Conservation (phyloP, 495 filamentous ascomycete genomes). For the Penicillium daleae region DNA sequence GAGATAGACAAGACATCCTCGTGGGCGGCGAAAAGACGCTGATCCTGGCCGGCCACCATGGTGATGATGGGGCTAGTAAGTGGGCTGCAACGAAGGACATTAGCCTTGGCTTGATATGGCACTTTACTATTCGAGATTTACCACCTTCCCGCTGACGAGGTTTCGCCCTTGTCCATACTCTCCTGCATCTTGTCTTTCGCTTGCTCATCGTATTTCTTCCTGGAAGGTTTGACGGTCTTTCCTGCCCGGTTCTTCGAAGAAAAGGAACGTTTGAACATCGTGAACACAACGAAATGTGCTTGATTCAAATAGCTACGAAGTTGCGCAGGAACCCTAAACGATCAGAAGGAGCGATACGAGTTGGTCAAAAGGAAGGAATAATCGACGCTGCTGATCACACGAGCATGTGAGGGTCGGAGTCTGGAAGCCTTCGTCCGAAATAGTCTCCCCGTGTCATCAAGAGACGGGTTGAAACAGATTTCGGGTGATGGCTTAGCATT, state of each 20-base stretch:
- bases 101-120: slow-evolving; percentile 25
- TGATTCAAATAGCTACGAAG: slow-evolving; percentile 19
- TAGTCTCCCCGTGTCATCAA: slow-evolving; percentile 32
- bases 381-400: slow-evolving; percentile 44
- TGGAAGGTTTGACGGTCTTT: slow-evolving; percentile 74
- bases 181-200: slow-evolving; percentile 77
- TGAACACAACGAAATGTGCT: slow-evolving; percentile 40
- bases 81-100: slow-evolving; percentile 45
- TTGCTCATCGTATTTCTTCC: slow-evolving; percentile 73
- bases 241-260: slow-evolving; percentile 72
- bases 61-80: slow-evolving; percentile 81
- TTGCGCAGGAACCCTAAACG: slow-evolving; percentile 29
- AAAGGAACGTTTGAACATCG: slow-evolving; percentile 87
- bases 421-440: slow-evolving; percentile 42
- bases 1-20: slow-evolving; percentile 66
- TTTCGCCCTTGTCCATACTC: slow-evolving; percentile 60
- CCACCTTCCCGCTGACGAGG: slow-evolving; percentile 53
- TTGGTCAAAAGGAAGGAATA: slow-evolving; percentile 38
- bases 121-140: slow-evolving; percentile 21
- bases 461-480: slow-evolving; percentile 26
- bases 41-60: slow-evolving; percentile 76
- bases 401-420: slow-evolving; percentile 39
- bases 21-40: slow-evolving; percentile 76
- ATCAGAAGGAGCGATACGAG: slow-evolving; percentile 44
- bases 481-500: slow-evolving; percentile 36